Evolutionary conservation across 1,139 yeast genomes (phyloP).

Genomic region (Zygosaccharomyces pseudobailii): DNA sequence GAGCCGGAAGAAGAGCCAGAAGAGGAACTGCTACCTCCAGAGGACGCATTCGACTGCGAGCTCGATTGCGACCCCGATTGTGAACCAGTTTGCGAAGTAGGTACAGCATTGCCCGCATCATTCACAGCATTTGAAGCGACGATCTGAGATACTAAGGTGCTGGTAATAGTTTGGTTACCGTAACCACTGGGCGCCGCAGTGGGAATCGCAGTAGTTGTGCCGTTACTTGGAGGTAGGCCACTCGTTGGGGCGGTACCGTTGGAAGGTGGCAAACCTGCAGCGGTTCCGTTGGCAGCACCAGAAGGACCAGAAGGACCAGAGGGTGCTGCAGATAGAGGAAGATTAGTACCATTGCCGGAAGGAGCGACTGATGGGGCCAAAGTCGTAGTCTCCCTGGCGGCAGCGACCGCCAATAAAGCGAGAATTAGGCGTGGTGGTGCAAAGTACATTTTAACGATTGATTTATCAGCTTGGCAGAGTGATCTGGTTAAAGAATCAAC

Average conservation of each 20-base stretch:
- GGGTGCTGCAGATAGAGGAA: background rate
- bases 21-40: background rate
- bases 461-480: background rate
- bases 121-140: background rate
- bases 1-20: background rate
- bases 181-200: background rate
- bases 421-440: slow-evolving; percentile 1
- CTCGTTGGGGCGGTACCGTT: background rate
- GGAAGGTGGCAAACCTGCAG: background rate
- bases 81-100: background rate
- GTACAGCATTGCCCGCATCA: background rate
- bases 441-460: slow-evolving; percentile 1
- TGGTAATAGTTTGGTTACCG: background rate
- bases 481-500: background rate
- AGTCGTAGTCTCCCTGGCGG: background rate
- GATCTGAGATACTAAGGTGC: background rate
- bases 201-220: background rate
- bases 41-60: background rate
- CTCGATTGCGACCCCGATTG: background rate
- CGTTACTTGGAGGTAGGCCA: background rate
- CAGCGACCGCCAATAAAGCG: slow-evolving; percentile 2
- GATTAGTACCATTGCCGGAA: background rate
- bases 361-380: background rate
- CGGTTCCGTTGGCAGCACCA: background rate
- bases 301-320: too few relatives aligned